Conservation (phyloP, 345 rosid genomes). For the Aquilaria yunnanensis region DNA sequence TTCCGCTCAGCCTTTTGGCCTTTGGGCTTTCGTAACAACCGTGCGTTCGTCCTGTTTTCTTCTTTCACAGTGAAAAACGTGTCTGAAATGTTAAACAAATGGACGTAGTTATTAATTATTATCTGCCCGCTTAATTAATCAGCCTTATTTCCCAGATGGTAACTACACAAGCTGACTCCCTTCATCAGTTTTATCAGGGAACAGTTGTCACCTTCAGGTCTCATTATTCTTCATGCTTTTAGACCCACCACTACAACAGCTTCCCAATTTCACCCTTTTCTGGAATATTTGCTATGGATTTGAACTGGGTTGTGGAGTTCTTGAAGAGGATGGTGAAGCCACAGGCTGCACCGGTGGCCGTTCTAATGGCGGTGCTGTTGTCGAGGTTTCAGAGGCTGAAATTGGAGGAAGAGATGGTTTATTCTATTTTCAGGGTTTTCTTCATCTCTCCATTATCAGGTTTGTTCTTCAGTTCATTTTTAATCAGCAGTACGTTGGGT, state of each 20-base stretch:
- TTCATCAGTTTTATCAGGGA: slow-evolving; percentile 15
- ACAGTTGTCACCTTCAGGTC: slow-evolving; percentile 18
- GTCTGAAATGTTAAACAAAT: not conserved
- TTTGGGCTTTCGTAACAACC: slow-evolving; percentile 3
- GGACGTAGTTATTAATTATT: too few species aligned
- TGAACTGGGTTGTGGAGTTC: slow-evolving; percentile 50
- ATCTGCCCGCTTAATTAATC: not conserved
- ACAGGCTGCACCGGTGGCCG: slow-evolving; percentile 58
- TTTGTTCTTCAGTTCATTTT: too few species aligned
- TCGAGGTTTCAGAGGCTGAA: slow-evolving; percentile 61
- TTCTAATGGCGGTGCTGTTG: slow-evolving; percentile 55
- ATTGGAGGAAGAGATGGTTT: slow-evolving; percentile 42
- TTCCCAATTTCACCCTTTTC: not conserved
- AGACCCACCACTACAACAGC: not conserved
- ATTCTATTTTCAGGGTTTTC: too few species aligned
- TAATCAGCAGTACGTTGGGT: too few species aligned
- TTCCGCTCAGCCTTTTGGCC: too few species aligned
- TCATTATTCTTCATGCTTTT: not conserved
- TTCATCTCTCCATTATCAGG: too few species aligned
- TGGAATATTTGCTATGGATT: slow-evolving; percentile 16
- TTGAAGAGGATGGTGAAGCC: slow-evolving; percentile 69
- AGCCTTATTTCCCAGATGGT: not conserved
- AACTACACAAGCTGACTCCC: slow-evolving; percentile 15
- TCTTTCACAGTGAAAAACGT: not conserved
- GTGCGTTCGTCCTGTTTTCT: slow-evolving; percentile 13